phyloP scores from a whole-genome alignment of 176 grass and related monocot genomes.

The Chrysopogon serrulatus region DNA sequence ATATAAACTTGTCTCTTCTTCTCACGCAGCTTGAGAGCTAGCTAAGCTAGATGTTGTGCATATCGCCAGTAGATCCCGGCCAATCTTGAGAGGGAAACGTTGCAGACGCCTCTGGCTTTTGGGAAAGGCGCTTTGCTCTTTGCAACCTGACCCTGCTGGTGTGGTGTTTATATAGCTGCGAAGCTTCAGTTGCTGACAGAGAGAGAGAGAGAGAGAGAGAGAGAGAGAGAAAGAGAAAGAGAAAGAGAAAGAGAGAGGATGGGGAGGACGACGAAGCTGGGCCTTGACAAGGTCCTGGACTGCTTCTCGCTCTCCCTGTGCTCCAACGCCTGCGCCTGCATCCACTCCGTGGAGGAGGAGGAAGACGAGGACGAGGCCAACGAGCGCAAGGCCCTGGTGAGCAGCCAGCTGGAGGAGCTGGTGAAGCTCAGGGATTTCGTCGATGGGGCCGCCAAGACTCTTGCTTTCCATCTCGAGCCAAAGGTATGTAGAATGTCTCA shows the following conservation, averaged over 20 bases:
- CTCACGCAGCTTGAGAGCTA: background rate
- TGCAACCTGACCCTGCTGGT: background rate
- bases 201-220: background rate
- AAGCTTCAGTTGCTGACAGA: background rate
- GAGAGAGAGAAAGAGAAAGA: no score
- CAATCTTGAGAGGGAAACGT: background rate
- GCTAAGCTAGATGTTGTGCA: background rate
- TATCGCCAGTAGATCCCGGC: background rate
- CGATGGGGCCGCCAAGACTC: slow-evolving; percentile 57
- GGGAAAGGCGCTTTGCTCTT: slow-evolving; percentile 2
- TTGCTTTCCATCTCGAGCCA: slow-evolving; percentile 91
- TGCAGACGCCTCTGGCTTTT: background rate
- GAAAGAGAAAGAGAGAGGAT: background rate
- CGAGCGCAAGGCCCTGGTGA: slow-evolving; percentile 65
- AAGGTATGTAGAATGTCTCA: slow-evolving; percentile 41
- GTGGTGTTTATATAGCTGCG: background rate
- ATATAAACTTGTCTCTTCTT: slow-evolving; percentile 3
- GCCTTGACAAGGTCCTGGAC: slow-evolving; percentile 64
- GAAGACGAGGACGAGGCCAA: slow-evolving; percentile 50
- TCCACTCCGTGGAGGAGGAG: slow-evolving; percentile 36
- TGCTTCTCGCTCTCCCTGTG: slow-evolving; percentile 75
- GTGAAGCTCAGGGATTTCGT: slow-evolving; percentile 65
- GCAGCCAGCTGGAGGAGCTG: slow-evolving; percentile 75
- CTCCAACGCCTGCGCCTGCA: slow-evolving; percentile 61
- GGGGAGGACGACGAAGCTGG: slow-evolving; percentile 44